Conservation (phyloP, 345 rosid genomes). For the Populus davidiana region DNA sequence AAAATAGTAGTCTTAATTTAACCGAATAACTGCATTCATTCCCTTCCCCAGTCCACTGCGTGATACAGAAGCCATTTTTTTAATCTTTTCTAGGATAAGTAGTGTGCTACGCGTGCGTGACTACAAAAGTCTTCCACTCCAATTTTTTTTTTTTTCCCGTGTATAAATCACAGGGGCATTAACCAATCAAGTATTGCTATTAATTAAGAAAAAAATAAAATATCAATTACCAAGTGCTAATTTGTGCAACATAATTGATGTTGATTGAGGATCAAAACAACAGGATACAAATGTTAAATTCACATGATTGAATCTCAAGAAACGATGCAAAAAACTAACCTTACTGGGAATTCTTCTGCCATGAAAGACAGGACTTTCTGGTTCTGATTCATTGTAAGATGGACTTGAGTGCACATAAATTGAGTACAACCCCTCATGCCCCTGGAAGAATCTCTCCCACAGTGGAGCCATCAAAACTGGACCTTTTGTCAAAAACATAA, state of each 20-base stretch:
- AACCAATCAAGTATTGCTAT: not conserved
- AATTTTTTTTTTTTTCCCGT: not conserved
- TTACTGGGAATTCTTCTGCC: constrained; percentile 70
- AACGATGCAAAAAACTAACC: constrained; percentile 32
- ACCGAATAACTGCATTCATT: not conserved
- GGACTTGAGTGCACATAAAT: constrained; percentile 75
- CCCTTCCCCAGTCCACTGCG: not conserved
- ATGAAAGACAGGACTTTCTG: constrained; percentile 48
- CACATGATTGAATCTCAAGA: not conserved
- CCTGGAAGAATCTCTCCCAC: constrained; percentile 74
- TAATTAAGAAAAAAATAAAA: not conserved
- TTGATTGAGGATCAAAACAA: not conserved
- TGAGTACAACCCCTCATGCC: constrained; percentile 56
- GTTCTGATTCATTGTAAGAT: constrained; percentile 37
- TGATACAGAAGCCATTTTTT: not conserved
- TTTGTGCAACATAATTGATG: not conserved
- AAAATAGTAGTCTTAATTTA: too few relatives aligned
- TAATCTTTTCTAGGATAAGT: not conserved
- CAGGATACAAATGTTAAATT: not conserved
- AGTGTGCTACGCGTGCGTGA: not conserved
- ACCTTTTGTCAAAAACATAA: constrained; percentile 68
- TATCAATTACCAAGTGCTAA: not conserved
- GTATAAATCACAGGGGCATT: not conserved
- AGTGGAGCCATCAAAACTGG: constrained; percentile 59
- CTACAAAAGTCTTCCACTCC: not conserved